phyloP scores from a whole-genome alignment of 192 early-diverging fungal species.

The Coemansia sp. region DNA sequence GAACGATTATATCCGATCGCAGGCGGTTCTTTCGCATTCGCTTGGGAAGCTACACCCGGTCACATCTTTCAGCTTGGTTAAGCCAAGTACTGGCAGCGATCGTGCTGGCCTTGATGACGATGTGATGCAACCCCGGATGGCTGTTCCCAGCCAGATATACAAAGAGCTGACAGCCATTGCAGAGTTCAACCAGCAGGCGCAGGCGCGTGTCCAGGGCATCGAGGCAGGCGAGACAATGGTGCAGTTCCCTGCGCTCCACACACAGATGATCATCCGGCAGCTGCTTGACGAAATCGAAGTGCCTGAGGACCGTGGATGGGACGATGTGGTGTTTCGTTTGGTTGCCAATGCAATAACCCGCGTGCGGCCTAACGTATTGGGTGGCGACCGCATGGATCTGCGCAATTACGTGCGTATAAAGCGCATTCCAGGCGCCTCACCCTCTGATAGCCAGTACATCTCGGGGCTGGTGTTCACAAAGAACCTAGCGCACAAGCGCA shows the following conservation, averaged over 20 bases:
- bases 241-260: conserved; percentile 60
- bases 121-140: conserved; percentile 8
- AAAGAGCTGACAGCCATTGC: conserved; percentile 32
- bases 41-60: conserved; percentile 37
- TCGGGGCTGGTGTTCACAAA: conserved; percentile 93
- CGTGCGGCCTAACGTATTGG: conserved; percentile 61
- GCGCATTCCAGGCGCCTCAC: conserved; percentile 84
- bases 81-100: conserved; percentile 3
- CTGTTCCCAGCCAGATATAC: conserved; percentile 16
- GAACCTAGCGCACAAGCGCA: conserved; percentile 86
- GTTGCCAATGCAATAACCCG: conserved; percentile 28
- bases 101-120: neutral
- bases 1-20: conserved; percentile 14
- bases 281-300: conserved; percentile 68
- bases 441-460: conserved; percentile 79
- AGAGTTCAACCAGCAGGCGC: conserved; percentile 31
- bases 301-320: conserved; percentile 39
- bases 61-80: neutral
- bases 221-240: conserved; percentile 23
- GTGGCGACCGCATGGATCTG: conserved; percentile 85
- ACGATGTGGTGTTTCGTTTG: conserved; percentile 29
- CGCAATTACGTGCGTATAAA: conserved; percentile 93
- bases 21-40: conserved; percentile 29
- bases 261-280: conserved; percentile 69
- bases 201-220: conserved; percentile 28